Evolutionary conservation across 306 rosid species (phyloP), one percentile per base, ranked within the genome.

Genomic region (Chamaecrista fasciculata): DNA sequence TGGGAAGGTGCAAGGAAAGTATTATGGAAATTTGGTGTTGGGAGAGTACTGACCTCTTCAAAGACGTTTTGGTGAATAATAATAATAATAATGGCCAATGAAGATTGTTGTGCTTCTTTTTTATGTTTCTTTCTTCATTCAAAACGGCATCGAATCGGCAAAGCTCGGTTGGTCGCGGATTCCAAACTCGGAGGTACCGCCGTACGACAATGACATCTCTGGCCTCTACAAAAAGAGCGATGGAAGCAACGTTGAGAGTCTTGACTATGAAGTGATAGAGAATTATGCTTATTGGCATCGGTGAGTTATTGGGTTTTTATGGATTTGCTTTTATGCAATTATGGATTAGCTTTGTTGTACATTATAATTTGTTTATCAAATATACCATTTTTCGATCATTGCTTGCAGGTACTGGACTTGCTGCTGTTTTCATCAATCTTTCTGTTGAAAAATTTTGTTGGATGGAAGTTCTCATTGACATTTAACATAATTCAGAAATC

Each of bases 391-490:
- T 26, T 31, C 44, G 55, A 44, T 43, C 55, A 24, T 69, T 81
- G 62, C 63, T 74, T 83, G 81, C 86, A 94, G 97, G 95, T 62
- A 94, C 97, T 29, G 98, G 98, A 69, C 79, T 94, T 69, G 98
- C 98, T 66, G 98, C 97, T 34, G 96, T 94, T 74, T 86, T 94
- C 81, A 94, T 94, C 77, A 94, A 94, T 79, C 72, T 94, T 62
- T 84, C 98, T 12, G 98, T 94, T 42, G 98, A 94, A 89, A n/a
- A 94, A 94, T 80, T 91, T 94, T 81, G 96, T 96, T 16, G 98
- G 98, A 58, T 94, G 98, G 98, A 94, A 94, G 84, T 91, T 85
- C 78, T 88, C 91, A 6, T 61, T 91, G 85, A 94, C 98, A 11
- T 94, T 94, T 81, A 57, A 79, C 31, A 86, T 94, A 76, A 94